Base-by-base conservation (phyloP, 2,329 filamentous ascomycete species). In the Plenodomus lindquistii region DNA sequence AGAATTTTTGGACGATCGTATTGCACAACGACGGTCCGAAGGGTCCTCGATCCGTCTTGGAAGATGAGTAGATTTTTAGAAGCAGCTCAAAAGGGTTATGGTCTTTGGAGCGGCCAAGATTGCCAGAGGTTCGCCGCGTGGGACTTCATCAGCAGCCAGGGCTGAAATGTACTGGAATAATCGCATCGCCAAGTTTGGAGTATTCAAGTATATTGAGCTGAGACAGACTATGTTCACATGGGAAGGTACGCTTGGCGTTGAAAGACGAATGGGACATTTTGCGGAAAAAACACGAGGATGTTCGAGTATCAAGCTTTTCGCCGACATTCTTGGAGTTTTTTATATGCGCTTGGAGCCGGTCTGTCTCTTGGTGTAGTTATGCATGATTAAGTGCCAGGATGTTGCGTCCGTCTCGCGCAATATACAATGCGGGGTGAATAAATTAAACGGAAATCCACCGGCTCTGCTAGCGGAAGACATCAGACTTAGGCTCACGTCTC, bases 131-230 rank as follows among this genome's bases (percentile, higher is more conserved):
- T 29, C 37, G 18, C 46, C 29, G 34, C 48, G 17, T 31, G 27
- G 11, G 40, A 37, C 37, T 29, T 10, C 24, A 35, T 36, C 55
- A 8, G 11, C 56, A 50, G 49, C 42, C 47, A 17, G 17, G 39
- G 16, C 10, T 31, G 20, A 42, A 9, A 15, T 19, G 37, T 36
- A 38, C 48, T 38, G 40, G 46, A 39, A 36, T 37, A 38, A 16
- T 15, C 44, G 20, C 29, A 27, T 43, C 27, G 58, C 61, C 60
- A 61, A 64, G 63, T 42, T 37, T 38, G 53, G 40, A 40, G 51
- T 50, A 51, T 46, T 53, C 48, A 37, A 29, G 45, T 45, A 56
- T 56, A 66, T 59, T 40, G 47, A 17, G 51, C 55, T 52, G 54
- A 63, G 52, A 44, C 43, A 6, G 35, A 13, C 15, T 18, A 29